Evolutionary conservation across 768 basidiomycete species (phyloP), one percentile per base, ranked within the genome.

Genomic region (Tricholoma saponaceum): DNA sequence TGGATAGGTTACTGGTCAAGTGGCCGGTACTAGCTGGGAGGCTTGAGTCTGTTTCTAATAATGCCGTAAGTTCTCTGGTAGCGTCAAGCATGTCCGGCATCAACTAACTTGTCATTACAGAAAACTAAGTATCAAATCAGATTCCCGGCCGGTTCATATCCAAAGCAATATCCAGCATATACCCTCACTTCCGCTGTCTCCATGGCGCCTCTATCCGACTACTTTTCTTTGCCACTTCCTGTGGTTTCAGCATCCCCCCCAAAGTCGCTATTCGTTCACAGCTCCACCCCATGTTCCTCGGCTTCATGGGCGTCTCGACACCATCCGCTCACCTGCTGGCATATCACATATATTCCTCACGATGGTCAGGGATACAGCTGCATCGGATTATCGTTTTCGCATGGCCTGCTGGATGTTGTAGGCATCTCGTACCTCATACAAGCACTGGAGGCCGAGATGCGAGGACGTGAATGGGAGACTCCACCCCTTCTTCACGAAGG

Each of bases 291-390:
- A 1, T 70, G 72, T 5, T 68, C 70, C 26, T 76, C 73, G 55
- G 57, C 68, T 5, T 53, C 56, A 25, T 78, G 75, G 75, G 74
- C 74, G 51, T 59, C 66, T 6, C 61, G 59, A 13, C 61, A 51
- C 7, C 64, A 74, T 58, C 77, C 77, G 12, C 61, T 79, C 47
- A 77, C 75, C 16, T 76, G 71, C 60, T 79, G 76, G 76, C 76
- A 79, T 44, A 39, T 79, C n/a, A 74, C 73, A 7, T 69, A 73
- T 51, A 76, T 79, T 58, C 76, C 75, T 5, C 47, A 69, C n/a
- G 63, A 65, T 20, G 68, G 61, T 3, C 58, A 61, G 4, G 54
- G 68, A 9, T 71, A 77, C 54, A 74, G 73, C 3, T 74, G 74
- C 33, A 72, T 79, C 43, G 77, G 78, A 2, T 74, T 79, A 58